phyloP scores from a whole-genome alignment of 805 yeast species.

The Ogataea dorogensis region DNA sequence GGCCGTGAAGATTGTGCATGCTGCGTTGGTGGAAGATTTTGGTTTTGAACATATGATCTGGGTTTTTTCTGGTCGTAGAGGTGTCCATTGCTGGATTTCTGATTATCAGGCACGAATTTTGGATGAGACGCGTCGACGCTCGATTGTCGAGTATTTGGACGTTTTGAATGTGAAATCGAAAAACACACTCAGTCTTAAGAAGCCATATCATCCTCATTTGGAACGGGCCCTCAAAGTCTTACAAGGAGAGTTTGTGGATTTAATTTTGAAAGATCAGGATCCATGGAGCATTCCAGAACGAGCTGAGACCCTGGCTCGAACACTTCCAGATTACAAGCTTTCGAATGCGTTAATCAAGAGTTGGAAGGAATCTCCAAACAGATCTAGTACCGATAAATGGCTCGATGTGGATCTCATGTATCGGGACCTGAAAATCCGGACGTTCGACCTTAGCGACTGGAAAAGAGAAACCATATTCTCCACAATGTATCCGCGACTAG shows the following conservation, averaged over 20 bases:
- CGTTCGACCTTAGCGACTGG: slow-evolving; percentile 59
- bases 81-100: slow-evolving; percentile 98
- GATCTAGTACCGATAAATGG: slow-evolving; percentile 72
- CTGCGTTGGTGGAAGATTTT: slow-evolving; percentile 78
- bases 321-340: slow-evolving; percentile 60
- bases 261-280: slow-evolving; percentile 78
- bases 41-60: slow-evolving; percentile 85
- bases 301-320: slow-evolving; percentile 54
- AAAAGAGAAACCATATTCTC: slow-evolving; percentile 75
- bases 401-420: slow-evolving; percentile 61
- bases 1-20: slow-evolving; percentile 73
- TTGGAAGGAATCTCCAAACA: slow-evolving; percentile 57
- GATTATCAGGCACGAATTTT: slow-evolving; percentile 76
- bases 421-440: slow-evolving; percentile 33
- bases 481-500: slow-evolving; percentile 86
- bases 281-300: slow-evolving; percentile 70
- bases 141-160: slow-evolving; percentile 82
- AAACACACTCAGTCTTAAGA: slow-evolving; percentile 49
- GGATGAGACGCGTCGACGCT: slow-evolving; percentile 70
- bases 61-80: slow-evolving; percentile 98
- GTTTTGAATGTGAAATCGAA: slow-evolving; percentile 57
- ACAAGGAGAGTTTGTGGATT: slow-evolving; percentile 58
- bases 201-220: slow-evolving; percentile 90
- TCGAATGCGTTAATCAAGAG: slow-evolving; percentile 49
- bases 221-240: slow-evolving; percentile 70